Evolutionary conservation across 2,329 filamentous ascomycete species (phyloP), one percentile per base, ranked within the genome.

Genomic region (Penicillium sp.): DNA sequence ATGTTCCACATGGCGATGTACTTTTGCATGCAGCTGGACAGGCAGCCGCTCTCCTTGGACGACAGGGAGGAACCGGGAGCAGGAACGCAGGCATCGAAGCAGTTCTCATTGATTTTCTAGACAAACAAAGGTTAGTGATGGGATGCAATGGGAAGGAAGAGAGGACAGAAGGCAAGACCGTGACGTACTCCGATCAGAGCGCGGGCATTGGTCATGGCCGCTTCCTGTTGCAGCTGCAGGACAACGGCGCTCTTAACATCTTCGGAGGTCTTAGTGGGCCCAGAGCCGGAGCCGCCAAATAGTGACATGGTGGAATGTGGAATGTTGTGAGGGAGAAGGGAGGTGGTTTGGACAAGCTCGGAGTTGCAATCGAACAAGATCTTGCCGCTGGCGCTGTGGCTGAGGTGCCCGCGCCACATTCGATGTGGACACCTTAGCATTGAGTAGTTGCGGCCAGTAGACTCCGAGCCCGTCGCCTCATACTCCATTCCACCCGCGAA

Each of bases 1-100:
- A 77, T 71, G 69, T 89, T 89, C 86, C 86, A 91, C 8, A 84
- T 78, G 20, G 76, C 71, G 75, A 90, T 87, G 74, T 90, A 91
- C 68, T 90, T 90, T 58, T 90, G 85, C 80, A 89, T 86, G 73
- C 86, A 91, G 45, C 77, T 74, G 14, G 78, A 86, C 59, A 86
- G 76, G 71, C 86, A 91, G 15, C 77, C 74, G 60, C 80, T 74
- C 65, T 91, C 86, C 67, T 76, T 68, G 66, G 75, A 78, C 34
- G 81, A 83, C 40, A 90, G 69, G 38, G 79, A 80, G 34, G 74
- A 65, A 42, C 84, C 82, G 38, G 86, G 66, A 59, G 83, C 81
- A 34, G 84, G 75, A 11, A 90, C 71, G 67, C 86, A 91, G 64
- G 81, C 82, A 32, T 86, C 79, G 71, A 88, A 91, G 73, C 86